Base-by-base conservation (phyloP, 2,329 filamentous ascomycete genomes). In the Hypoxylon sp. region DNA sequence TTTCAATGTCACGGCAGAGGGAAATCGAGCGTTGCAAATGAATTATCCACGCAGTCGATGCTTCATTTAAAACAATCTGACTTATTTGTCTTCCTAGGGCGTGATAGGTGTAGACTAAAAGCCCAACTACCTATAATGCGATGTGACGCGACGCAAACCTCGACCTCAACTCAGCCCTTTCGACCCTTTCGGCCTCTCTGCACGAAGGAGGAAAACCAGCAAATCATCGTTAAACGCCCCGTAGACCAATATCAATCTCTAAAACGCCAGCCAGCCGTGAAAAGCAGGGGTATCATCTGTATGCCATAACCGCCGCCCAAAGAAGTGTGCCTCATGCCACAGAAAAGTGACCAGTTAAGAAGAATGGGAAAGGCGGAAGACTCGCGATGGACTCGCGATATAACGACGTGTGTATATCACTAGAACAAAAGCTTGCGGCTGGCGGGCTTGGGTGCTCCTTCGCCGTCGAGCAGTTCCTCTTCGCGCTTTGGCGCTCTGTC, bases 391-490 rank as follows among this genome's bases (percentile, higher is more conserved):
- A 20, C 9, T 38, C n/a, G 26, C 20, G 4, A 3, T 2, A 18
- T 22, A 22, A 20, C 18, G 51, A 16, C 14, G 26, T 14, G 16
- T n/a, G 32, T 20, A 30, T 22, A 18, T 5, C 32, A 11, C 20
- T 68, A 83, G 46, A 80, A 70, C 28, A 82, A 74, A 54, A 83
- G 68, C 56, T 80, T 79, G 57, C 80, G 78, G 71, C 85, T 85
- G 64, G 85, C 83, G 11, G 80, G 81, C 36, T 78, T 73, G 1
- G 82, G 80, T 1, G 79, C 71, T n/a, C 70, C 42, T 2, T 73
- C 55, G 24, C 76, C 79, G 48, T 81, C 73, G 16, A 81, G 32
- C 2, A 67, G 50, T 4, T 72, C 68, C 58, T 78, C 75, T 22
- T 79, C 74, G 14, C 72, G 71, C 30, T 71, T 68, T 54, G 78